A percentile compares a stretch with the other conserved stretches of the same genome.
phyloP scores from a whole-genome alignment of 1,284 basidiomycete genomes.

The Naganishia sp. region DNA sequence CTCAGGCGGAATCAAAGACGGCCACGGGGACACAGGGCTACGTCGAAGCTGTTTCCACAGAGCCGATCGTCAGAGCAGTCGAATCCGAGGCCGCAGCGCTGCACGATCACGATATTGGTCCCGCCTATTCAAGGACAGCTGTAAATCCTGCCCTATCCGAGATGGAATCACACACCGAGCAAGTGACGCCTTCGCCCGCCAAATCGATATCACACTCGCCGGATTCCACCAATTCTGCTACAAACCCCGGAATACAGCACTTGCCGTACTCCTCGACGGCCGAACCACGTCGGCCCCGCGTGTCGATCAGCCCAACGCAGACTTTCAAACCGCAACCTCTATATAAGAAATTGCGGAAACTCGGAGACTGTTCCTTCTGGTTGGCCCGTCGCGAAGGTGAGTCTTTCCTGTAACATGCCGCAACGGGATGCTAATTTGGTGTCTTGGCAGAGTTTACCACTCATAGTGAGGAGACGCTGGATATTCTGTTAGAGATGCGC shows the following conservation, averaged over 20 bases:
- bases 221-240: no score
- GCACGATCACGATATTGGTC: background rate
- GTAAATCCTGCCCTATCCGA: no score
- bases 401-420: background rate
- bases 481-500: background rate
- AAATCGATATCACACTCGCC: no score
- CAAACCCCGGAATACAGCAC: background rate
- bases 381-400: slow-evolving; percentile 22
- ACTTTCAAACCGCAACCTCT: slow-evolving; percentile 13
- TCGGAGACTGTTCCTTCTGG: slow-evolving; percentile 27
- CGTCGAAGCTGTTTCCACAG: background rate
- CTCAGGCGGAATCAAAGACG: no score
- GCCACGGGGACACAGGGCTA: no score
- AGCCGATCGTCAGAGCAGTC: background rate
- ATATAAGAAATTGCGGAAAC: slow-evolving; percentile 1
- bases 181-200: no score
- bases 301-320: slow-evolving; percentile 14
- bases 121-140: no score
- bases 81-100: background rate
- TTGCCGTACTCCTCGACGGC: background rate
- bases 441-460: background rate
- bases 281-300: background rate
- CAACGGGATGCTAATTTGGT: background rate
- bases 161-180: no score
- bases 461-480: background rate